Conservation (phyloP, 768 basidiomycete genomes). For the Trametes sanguinea region DNA sequence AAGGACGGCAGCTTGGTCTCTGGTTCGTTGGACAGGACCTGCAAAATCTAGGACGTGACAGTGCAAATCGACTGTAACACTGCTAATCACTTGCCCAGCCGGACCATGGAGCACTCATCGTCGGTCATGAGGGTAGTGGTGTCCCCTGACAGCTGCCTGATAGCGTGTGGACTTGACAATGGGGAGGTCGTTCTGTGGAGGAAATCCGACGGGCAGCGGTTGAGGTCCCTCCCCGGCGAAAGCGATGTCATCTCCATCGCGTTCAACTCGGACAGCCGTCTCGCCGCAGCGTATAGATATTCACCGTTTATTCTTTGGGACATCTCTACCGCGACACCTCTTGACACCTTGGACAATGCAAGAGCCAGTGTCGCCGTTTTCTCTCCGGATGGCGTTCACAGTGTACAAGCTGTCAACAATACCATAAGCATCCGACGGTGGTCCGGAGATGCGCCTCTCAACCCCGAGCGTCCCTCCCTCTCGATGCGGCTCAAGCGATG, state of each 20-base stretch:
- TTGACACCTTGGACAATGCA: neutral
- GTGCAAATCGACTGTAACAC: neutral
- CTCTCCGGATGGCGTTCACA: neutral
- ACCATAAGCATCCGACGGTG: neutral
- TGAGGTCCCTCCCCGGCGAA: neutral
- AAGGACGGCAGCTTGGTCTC: neutral
- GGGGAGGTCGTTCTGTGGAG: neutral
- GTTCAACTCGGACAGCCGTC: neutral
- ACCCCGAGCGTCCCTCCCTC: too few species aligned
- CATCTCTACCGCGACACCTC: neutral
- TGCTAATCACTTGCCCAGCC: neutral
- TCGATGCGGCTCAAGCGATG: too few species aligned
- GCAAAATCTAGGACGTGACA: conserved; percentile 9
- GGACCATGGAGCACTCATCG: neutral
- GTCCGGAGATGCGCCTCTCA: neutral
- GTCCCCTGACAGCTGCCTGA: neutral
- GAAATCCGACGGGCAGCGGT: neutral
- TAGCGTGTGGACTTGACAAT: neutral
- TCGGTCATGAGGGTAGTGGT: neutral
- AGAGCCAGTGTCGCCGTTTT: neutral
- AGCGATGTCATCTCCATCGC: neutral
- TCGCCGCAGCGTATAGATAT: neutral
- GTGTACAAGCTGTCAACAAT: neutral
- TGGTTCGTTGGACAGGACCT: neutral
- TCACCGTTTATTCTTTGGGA: neutral